These are phyloP conservation scores for Exophiala spinifera DNA, from an alignment of 2,329 filamentous ascomycete species.

Conservation along the genomic window DNA sequence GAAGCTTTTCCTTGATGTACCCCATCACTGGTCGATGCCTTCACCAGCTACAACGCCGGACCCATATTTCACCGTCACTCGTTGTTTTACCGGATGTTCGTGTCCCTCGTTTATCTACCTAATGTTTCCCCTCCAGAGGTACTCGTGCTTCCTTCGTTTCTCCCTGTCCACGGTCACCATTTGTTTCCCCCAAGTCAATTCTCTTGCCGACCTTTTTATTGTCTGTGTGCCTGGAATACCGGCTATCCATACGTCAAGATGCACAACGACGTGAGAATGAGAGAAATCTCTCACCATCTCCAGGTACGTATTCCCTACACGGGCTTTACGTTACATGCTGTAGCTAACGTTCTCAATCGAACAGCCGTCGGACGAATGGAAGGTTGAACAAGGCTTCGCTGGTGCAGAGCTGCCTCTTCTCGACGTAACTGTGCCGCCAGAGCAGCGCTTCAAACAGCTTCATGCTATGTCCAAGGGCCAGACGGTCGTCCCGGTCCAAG, in stretches of 20 bases:
- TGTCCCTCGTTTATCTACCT: background rate
- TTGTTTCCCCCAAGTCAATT: too few relatives aligned
- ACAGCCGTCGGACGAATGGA: slow-evolving; percentile 48
- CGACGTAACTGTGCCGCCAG: slow-evolving; percentile 44
- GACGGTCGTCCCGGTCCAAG: background rate
- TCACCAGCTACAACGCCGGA: too few relatives aligned
- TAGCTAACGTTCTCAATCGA: slow-evolving; percentile 14
- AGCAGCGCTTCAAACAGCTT: slow-evolving; percentile 35
- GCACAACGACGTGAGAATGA: slow-evolving; percentile 15
- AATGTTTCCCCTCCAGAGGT: background rate
- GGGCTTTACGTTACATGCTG: background rate
- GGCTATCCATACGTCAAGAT: slow-evolving; percentile 17
- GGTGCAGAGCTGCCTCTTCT: slow-evolving; percentile 47
- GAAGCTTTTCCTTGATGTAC: too few relatives aligned
- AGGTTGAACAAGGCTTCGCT: slow-evolving; percentile 52
- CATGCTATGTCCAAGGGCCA: slow-evolving; percentile 12
- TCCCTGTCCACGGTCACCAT: too few relatives aligned
- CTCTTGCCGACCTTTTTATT: too few relatives aligned
- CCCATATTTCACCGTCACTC: too few relatives aligned
- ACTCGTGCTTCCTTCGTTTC: background rate
- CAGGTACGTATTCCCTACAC: slow-evolving; percentile 12
- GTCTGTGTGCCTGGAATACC: too few relatives aligned
- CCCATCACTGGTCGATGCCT: too few relatives aligned
- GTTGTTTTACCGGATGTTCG: background rate
- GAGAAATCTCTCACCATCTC: slow-evolving; percentile 16